Evolutionary conservation across 2,329 filamentous ascomycete genomes (phyloP).

Genomic region (Helicocarpus griseus): DNA sequence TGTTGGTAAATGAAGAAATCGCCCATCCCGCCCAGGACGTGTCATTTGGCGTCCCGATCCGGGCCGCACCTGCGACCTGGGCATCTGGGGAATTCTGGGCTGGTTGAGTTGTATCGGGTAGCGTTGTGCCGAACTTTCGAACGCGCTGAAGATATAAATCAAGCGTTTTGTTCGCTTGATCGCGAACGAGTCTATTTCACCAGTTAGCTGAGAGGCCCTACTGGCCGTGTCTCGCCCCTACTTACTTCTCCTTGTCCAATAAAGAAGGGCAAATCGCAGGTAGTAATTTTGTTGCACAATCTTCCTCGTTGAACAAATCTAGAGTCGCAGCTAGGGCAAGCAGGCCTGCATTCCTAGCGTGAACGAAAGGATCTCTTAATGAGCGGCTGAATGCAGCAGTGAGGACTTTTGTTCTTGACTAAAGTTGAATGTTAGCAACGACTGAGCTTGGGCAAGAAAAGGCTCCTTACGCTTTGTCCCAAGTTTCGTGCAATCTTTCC

Average conservation of each 20-base stretch:
- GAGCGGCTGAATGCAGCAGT: slow-evolving; percentile 86
- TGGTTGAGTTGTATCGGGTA: slow-evolving; percentile 73
- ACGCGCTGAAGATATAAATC: slow-evolving; percentile 78
- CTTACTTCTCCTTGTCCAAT: slow-evolving; percentile 82
- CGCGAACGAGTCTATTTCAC: slow-evolving; percentile 57
- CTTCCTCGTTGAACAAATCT: slow-evolving; percentile 81
- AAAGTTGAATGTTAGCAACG: slow-evolving; percentile 22
- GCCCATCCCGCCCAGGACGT: slow-evolving; percentile 90
- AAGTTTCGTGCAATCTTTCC: slow-evolving; percentile 92
- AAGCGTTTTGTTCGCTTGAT: slow-evolving; percentile 81
- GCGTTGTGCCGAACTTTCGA: slow-evolving; percentile 62
- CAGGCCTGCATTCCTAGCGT: slow-evolving; percentile 81
- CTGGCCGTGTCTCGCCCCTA: neutral
- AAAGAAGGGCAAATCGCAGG: slow-evolving; percentile 75
- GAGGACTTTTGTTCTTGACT: slow-evolving; percentile 78
- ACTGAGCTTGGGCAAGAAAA: neutral
- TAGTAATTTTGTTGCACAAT: slow-evolving; percentile 73
- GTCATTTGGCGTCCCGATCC: slow-evolving; percentile 68
- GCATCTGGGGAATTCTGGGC: slow-evolving; percentile 23
- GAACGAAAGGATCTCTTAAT: slow-evolving; percentile 85
- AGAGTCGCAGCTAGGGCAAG: slow-evolving; percentile 76
- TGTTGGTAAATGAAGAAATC: slow-evolving; percentile 97
- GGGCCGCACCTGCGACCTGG: slow-evolving; percentile 44
- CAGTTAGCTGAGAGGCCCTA: neutral
- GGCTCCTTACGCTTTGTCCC: slow-evolving; percentile 45